These are phyloP conservation scores for Fusarium sp. DNA, from an alignment of 2,329 filamentous ascomycete genomes.

Conservation along the genomic window DNA sequence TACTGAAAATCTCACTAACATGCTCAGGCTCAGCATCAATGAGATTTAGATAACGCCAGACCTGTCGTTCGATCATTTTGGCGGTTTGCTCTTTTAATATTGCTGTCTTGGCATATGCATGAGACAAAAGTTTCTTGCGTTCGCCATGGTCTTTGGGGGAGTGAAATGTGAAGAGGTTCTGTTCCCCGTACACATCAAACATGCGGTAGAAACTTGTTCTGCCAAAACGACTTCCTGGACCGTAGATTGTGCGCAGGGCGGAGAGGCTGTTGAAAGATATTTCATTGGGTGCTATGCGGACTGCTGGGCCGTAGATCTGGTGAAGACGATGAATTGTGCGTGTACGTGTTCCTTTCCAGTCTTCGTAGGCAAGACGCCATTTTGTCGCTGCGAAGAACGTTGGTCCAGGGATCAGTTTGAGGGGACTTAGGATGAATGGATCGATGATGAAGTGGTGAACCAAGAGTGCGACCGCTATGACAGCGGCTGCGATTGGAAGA, in stretches of 20 bases:
- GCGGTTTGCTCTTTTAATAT: conserved; percentile 49
- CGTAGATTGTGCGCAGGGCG: conserved; percentile 68
- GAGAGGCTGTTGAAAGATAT: conserved; percentile 59
- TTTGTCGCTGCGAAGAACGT: conserved; percentile 58
- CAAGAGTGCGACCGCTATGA: conserved; percentile 6
- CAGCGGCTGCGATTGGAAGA: conserved; percentile 1
- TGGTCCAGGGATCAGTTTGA: conserved; percentile 52
- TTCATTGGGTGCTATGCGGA: conserved; percentile 64
- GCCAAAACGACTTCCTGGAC: conserved; percentile 66
- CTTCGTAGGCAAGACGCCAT: conserved; percentile 62
- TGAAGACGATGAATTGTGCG: conserved; percentile 61
- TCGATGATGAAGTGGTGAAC: conserved; percentile 23
- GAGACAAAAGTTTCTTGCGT: conserved; percentile 66
- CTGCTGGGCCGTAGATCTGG: conserved; percentile 60
- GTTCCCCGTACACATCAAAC: conserved; percentile 67
- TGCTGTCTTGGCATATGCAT: conserved; percentile 67
- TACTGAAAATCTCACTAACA: conserved; percentile 38
- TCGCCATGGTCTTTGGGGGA: conserved; percentile 60
- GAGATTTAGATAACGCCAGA: conserved; percentile 28
- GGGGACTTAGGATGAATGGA: conserved; percentile 21
- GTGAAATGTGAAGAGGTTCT: conserved; percentile 68
- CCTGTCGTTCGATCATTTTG: conserved; percentile 39
- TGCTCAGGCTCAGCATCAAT: conserved; percentile 20
- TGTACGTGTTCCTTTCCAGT: conserved; percentile 61
- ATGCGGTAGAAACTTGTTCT: conserved; percentile 68